These are phyloP conservation scores for Hansenula anomala DNA, from an alignment of 1,139 yeast species.

Conservation along the genomic window DNA sequence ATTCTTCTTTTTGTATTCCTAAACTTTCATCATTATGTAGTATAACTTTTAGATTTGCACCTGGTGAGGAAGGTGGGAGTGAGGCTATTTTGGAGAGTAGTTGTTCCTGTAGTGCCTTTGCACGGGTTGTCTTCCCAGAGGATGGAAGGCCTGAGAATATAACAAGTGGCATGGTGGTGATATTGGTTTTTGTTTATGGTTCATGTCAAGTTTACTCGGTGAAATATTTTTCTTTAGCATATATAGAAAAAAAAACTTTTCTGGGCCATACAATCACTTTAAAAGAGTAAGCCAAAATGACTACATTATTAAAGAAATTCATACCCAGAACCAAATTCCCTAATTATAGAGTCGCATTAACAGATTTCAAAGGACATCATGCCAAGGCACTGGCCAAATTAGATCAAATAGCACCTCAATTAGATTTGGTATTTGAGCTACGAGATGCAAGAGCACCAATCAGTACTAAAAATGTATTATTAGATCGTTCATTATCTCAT, in stretches of 20 bases:
- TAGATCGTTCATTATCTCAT: constrained; percentile 60
- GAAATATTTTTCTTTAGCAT: no score
- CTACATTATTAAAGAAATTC: constrained; percentile 15
- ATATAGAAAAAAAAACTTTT: no score
- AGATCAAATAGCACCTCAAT: constrained; percentile 69
- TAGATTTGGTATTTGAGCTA: constrained; percentile 77
- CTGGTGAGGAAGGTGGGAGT: constrained; percentile 38
- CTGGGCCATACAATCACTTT: no score
- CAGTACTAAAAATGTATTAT: constrained; percentile 74
- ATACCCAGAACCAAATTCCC: constrained; percentile 53
- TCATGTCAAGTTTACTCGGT: no score
- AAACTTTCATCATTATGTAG: constrained; percentile 75
- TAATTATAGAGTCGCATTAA: constrained; percentile 57
- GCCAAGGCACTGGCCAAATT: constrained; percentile 70
- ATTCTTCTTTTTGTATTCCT: constrained; percentile 66
- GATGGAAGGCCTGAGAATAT: constrained; percentile 82
- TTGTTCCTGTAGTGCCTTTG: constrained; percentile 41
- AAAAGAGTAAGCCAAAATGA: constrained; percentile 29
- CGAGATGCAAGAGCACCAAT: constrained; percentile 89
- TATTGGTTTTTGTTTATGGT: not conserved
- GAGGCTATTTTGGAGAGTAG: constrained; percentile 45
- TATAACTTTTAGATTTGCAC: constrained; percentile 46
- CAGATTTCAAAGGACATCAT: constrained; percentile 92
- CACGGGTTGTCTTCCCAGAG: constrained; percentile 80
- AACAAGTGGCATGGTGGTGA: constrained; percentile 67